Conservation (phyloP, 2,329 filamentous ascomycete genomes). For the Xylariaceae sp. region DNA sequence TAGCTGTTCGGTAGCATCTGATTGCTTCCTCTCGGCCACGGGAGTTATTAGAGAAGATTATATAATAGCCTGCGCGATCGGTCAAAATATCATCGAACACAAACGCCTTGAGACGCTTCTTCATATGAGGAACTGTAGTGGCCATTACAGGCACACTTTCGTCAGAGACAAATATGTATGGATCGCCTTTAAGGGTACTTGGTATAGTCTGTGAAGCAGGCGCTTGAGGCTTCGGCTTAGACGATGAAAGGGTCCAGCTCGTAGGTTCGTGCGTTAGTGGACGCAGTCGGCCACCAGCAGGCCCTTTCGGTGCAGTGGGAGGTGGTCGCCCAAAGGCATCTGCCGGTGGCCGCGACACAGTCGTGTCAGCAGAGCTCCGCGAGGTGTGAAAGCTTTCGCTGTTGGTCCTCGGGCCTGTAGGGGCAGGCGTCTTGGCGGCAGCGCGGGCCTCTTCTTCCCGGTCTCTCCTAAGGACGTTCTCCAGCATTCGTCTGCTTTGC, state of each 20-base stretch:
- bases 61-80: constrained; percentile 85
- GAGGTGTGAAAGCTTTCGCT: constrained; percentile 16
- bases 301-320: constrained; percentile 83
- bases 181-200: constrained; percentile 69
- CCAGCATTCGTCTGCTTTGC: constrained; percentile 75
- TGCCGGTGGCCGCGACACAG: constrained; percentile 30
- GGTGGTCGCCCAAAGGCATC: constrained; percentile 62
- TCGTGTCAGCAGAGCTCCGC: constrained; percentile 5
- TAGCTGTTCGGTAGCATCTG: constrained; percentile 73
- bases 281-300: constrained; percentile 55
- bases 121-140: constrained; percentile 84
- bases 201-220: constrained; percentile 67
- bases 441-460: constrained; percentile 53
- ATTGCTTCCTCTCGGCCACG: constrained; percentile 77
- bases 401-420: constrained; percentile 32
- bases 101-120: constrained; percentile 82
- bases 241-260: constrained; percentile 35
- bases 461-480: constrained; percentile 68
- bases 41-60: constrained; percentile 80
- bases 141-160: constrained; percentile 82
- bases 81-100: constrained; percentile 77
- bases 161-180: constrained; percentile 88
- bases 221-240: constrained; percentile 48
- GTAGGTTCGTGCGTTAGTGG: constrained; percentile 33
- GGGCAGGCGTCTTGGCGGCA: constrained; percentile 22